A percentile compares a stretch with the other conserved stretches of the same genome.
phyloP scores from a whole-genome alignment of 2,329 filamentous ascomycete species.

The Penicillium vulpinum region DNA sequence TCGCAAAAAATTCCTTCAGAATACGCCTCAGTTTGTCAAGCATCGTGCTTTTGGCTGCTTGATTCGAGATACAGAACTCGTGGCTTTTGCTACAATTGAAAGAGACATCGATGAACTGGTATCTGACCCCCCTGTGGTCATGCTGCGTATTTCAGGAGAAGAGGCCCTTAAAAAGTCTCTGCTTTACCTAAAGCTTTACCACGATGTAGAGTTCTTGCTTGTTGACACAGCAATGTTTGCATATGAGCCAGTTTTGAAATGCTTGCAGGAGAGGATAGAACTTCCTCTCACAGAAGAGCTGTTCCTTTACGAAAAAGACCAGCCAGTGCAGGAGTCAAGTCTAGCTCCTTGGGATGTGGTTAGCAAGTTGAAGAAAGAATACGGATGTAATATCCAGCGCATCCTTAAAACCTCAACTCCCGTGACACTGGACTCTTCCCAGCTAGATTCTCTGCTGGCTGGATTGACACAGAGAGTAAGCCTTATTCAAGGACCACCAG shows the following conservation, averaged over 20 bases:
- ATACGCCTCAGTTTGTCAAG: conserved; percentile 55
- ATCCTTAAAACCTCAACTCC: conserved; percentile 31
- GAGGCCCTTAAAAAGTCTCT: conserved; percentile 52
- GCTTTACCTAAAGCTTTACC: conserved; percentile 39
- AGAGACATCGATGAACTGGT: conserved; percentile 52
- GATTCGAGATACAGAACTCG: conserved; percentile 51
- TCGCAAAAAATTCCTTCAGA: conserved; percentile 49
- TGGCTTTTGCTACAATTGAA: conserved; percentile 62
- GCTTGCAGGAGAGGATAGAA: conserved; percentile 57
- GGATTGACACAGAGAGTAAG: conserved; percentile 57
- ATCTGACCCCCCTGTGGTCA: conserved; percentile 47
- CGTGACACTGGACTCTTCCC: conserved; percentile 53
- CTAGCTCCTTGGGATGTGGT: conserved; percentile 15
- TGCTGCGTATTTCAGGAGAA: conserved; percentile 54
- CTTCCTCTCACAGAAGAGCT: conserved; percentile 59
- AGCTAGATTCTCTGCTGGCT: conserved; percentile 57
- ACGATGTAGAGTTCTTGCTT: conserved; percentile 53
- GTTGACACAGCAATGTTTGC: conserved; percentile 68
- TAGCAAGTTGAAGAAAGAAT: conserved; percentile 15
- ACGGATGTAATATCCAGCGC: conserved; percentile 31
- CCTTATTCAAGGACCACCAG: conserved; percentile 72
- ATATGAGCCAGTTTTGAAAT: conserved; percentile 65
- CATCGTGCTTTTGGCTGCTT: conserved; percentile 65
- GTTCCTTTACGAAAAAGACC: conserved; percentile 39
- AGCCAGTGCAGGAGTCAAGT: conserved; percentile 5